Evolutionary conservation across 202 grass and related monocot genomes (phyloP).

Genomic region (Setaria italica): DNA sequence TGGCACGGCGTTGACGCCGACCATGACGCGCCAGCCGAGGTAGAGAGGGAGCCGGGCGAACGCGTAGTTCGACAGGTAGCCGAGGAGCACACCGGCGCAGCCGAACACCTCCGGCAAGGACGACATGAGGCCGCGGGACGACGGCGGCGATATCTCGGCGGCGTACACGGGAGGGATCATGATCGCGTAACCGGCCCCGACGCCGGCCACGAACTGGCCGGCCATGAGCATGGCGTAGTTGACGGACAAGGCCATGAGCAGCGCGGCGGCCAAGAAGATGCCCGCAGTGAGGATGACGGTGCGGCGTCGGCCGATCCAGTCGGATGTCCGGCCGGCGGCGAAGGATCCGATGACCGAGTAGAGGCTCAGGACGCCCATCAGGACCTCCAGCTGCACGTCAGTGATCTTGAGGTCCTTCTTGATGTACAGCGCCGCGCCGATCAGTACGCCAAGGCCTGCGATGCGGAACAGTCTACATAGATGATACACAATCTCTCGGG

Average conservation of each 20-base stretch:
- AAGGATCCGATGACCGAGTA: slow-evolving; percentile 56
- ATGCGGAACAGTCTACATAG: no score
- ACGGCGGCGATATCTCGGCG: slow-evolving; percentile 64
- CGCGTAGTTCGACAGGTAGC: slow-evolving; percentile 76
- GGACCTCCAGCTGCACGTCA: slow-evolving; percentile 65
- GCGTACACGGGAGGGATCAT: slow-evolving; percentile 77
- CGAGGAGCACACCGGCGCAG: slow-evolving; percentile 70
- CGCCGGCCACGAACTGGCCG: slow-evolving; percentile 54
- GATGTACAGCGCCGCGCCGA: slow-evolving; percentile 25
- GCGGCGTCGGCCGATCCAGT: slow-evolving; percentile 62
- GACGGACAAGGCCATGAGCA: slow-evolving; percentile 47
- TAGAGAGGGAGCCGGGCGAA: slow-evolving; percentile 56
- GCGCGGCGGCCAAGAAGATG: slow-evolving; percentile 32
- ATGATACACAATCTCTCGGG: no score
- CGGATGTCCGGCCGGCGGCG: slow-evolving; percentile 56
- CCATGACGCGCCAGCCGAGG: slow-evolving; percentile 70
- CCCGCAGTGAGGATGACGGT: slow-evolving; percentile 51
- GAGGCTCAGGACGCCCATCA: slow-evolving; percentile 54
- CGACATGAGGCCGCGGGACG: slow-evolving; percentile 61
- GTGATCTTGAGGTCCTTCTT: slow-evolving; percentile 52
- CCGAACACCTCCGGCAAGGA: slow-evolving; percentile 67
- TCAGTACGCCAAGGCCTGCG: slow-evolving; percentile 53
- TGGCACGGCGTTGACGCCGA: slow-evolving; percentile 51
- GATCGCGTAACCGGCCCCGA: slow-evolving; percentile 62
- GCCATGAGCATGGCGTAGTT: slow-evolving; percentile 57